Conservation (phyloP, 148 eudicot genomes). For the Amaranthus cruentus region DNA sequence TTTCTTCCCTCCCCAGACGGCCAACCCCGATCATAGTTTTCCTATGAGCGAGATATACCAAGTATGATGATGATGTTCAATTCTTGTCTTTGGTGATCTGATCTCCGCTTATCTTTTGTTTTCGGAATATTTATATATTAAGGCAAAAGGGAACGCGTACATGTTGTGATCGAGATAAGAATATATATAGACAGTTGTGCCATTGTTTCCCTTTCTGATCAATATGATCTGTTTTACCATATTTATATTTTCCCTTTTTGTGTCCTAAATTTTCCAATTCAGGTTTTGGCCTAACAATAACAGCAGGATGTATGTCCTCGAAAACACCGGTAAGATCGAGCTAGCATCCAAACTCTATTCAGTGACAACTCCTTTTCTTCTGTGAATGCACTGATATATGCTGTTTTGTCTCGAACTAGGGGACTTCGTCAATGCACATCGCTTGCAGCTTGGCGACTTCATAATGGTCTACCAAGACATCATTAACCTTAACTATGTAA, state of each 20-base stretch:
- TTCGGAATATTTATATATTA: too few relatives aligned
- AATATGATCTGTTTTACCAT: neutral
- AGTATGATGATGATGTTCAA: too few relatives aligned
- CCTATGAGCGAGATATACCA: too few relatives aligned
- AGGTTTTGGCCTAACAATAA: constrained; percentile 92
- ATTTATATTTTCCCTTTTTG: neutral
- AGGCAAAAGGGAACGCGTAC: too few relatives aligned
- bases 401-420: constrained; percentile 29
- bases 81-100: too few relatives aligned
- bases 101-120: too few relatives aligned
- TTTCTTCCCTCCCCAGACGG: too few relatives aligned
- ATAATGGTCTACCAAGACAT: constrained; percentile 57
- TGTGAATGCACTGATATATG: neutral
- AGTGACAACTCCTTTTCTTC: neutral
- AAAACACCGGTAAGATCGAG: constrained; percentile 53
- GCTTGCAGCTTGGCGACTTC: constrained; percentile 57
- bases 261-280: constrained; percentile 8
- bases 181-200: neutral
- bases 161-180: too few relatives aligned
- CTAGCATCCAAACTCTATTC: neutral
- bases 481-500: constrained; percentile 51
- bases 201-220: neutral
- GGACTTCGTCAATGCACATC: constrained; percentile 53
- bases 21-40: too few relatives aligned
- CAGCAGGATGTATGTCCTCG: constrained; percentile 91